Evolutionary conservation across 192 early-diverging fungal species (phyloP).

Genomic region (Chytriomyces sp.): DNA sequence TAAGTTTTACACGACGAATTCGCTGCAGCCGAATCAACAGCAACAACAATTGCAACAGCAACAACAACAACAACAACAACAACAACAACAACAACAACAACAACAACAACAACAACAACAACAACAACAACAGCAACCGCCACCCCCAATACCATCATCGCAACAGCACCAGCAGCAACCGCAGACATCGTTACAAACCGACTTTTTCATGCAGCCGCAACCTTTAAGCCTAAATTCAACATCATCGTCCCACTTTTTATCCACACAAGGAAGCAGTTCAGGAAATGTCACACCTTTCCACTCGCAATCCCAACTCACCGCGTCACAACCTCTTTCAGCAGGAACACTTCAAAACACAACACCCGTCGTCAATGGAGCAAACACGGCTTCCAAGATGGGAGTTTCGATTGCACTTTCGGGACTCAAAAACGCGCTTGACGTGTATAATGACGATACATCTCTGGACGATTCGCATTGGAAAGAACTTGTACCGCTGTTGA

Average conservation of each 20-base stretch:
- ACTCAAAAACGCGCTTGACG: not conserved
- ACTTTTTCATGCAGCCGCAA: not conserved
- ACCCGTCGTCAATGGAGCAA: no score
- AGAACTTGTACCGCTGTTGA: not conserved
- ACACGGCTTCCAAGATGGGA: not conserved
- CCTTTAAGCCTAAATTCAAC: not conserved
- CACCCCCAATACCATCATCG: not conserved
- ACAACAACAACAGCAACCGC: not conserved
- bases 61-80: slow-evolving; percentile 2
- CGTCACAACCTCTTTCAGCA: not conserved
- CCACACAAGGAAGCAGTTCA: not conserved
- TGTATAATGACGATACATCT: not conserved
- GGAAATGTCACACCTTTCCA: not conserved
- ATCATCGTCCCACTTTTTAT: not conserved
- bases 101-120: not conserved
- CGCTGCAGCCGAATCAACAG: not conserved
- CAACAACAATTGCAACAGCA: not conserved
- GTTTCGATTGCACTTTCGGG: not conserved
- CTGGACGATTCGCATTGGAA: not conserved
- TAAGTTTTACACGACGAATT: not conserved
- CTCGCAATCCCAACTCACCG: not conserved
- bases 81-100: slow-evolving; percentile 6
- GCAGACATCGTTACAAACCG: not conserved
- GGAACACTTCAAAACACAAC: not conserved
- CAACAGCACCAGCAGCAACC: not conserved